phyloP scores from a whole-genome alignment of 1,284 basidiomycete species.

The Rhodotorula mucilaginosa region DNA sequence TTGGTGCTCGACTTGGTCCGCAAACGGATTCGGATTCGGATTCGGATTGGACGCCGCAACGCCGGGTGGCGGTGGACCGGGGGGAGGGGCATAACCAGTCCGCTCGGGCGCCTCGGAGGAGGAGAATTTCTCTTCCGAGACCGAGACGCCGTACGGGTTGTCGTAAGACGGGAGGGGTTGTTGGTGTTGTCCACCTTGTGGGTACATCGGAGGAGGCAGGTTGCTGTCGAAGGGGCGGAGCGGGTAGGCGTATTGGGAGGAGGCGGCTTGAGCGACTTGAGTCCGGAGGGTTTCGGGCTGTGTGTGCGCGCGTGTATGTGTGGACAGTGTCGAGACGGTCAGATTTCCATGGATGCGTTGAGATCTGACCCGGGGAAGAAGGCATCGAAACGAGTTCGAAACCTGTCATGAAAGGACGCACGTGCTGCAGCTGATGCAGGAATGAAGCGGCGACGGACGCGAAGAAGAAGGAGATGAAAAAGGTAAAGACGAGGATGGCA shows the following conservation, averaged over 20 bases:
- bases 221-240: constrained; percentile 23
- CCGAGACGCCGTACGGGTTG: constrained; percentile 19
- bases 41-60: not conserved
- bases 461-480: constrained; percentile 34
- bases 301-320: not conserved
- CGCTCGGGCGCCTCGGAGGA: too few species aligned
- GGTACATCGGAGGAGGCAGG: constrained; percentile 5
- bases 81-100: not conserved
- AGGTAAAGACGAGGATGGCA: constrained; percentile 28
- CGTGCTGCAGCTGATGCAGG: constrained; percentile 35
- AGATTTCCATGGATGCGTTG: too few species aligned
- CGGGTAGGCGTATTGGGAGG: constrained; percentile 27
- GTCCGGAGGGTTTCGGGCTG: constrained; percentile 30
- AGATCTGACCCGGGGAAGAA: too few species aligned
- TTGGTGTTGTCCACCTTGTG: not conserved
- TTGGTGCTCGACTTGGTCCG: constrained; percentile 16
- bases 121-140: constrained; percentile 13
- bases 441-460: constrained; percentile 32
- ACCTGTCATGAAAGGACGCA: not conserved
- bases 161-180: constrained; percentile 11
- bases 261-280: constrained; percentile 21
- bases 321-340: too few species aligned
- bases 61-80: not conserved
- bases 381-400: too few species aligned
- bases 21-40: constrained; percentile 22